Conservation (phyloP, 768 basidiomycete genomes). For the Pisolithus microcarpus region DNA sequence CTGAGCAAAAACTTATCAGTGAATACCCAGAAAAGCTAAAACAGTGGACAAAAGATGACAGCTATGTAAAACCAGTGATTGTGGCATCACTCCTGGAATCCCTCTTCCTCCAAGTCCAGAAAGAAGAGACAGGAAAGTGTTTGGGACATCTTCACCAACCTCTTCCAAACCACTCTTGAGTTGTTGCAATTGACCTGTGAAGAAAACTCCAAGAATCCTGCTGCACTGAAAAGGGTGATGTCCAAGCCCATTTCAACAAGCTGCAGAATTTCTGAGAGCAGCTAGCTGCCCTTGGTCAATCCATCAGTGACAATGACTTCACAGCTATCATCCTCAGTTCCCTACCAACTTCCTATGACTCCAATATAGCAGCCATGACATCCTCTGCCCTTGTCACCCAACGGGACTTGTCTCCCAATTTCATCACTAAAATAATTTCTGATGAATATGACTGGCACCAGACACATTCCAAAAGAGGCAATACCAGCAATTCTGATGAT, state of each 20-base stretch:
- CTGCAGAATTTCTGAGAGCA: slow-evolving; percentile 25
- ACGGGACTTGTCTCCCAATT: slow-evolving; percentile 2
- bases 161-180: background rate
- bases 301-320: slow-evolving; percentile 8
- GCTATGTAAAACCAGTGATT: slow-evolving; percentile 16
- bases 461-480: background rate
- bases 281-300: slow-evolving; percentile 29
- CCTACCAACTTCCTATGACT: slow-evolving; percentile 28
- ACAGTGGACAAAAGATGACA: slow-evolving; percentile 19
- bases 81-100: background rate
- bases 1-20: background rate
- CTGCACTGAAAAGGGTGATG: too few species aligned
- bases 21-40: slow-evolving; percentile 8
- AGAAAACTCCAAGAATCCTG: too few species aligned
- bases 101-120: background rate
- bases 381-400: slow-evolving; percentile 4
- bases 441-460: background rate
- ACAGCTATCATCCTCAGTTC: slow-evolving; percentile 28
- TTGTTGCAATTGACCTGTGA: too few species aligned
- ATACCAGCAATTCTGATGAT: too few species aligned
- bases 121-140: background rate
- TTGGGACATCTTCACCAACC: background rate
- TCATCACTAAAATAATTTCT: background rate
- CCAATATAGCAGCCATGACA: slow-evolving; percentile 24
- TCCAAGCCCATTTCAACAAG: slow-evolving; percentile 23